A percentile compares a stretch with the other conserved stretches of the same genome.
Evolutionary conservation across 495 filamentous ascomycete species (phyloP).

Genomic region (Neurospora discreta): DNA sequence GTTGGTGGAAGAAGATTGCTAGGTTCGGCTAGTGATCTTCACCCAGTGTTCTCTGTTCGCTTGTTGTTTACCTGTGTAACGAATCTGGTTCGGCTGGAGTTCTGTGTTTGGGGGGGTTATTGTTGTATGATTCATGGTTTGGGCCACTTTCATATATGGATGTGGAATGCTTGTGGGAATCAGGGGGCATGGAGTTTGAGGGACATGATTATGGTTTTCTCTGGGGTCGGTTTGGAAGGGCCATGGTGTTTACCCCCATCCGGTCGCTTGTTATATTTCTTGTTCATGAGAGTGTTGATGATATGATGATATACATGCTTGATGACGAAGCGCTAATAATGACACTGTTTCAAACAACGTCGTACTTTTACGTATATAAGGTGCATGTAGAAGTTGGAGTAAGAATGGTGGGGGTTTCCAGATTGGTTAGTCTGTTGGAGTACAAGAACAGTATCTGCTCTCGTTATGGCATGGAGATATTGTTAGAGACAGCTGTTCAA

Average conservation of each 20-base stretch:
- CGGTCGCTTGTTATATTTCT: neutral
- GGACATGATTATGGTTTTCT: neutral
- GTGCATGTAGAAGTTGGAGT: neutral
- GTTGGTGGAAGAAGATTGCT: constrained; percentile 44
- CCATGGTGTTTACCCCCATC: neutral
- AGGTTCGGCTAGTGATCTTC: constrained; percentile 3
- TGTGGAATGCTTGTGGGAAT: neutral
- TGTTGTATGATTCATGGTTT: neutral
- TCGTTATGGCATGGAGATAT: neutral
- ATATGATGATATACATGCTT: neutral
- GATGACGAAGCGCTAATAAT: neutral
- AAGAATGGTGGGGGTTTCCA: no score
- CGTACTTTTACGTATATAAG: neutral
- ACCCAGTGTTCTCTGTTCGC: neutral
- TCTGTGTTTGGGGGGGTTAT: neutral
- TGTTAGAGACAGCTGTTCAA: neutral
- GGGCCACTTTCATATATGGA: neutral
- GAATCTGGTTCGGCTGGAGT: neutral
- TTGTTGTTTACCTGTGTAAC: neutral
- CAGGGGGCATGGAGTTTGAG: neutral
- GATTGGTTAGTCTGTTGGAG: no score
- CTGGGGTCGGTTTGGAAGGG: neutral
- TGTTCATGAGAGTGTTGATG: neutral
- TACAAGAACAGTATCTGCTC: no score
- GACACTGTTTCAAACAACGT: neutral